Evolutionary conservation across 805 yeast species (phyloP).

Genomic region (Wickerhamiella qilinensis): DNA sequence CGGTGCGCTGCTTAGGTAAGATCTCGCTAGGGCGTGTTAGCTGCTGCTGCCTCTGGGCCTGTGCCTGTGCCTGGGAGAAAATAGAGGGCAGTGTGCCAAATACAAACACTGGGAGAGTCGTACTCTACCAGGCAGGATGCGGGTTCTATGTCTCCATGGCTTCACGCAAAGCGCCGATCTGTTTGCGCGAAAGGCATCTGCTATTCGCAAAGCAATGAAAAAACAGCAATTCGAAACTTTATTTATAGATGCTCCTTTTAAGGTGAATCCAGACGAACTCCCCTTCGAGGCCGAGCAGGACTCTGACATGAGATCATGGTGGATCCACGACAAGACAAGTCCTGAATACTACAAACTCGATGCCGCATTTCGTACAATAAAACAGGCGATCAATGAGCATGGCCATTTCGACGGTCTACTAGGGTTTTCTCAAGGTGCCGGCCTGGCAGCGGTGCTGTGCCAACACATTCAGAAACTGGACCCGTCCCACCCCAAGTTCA

Average conservation of each 20-base stretch:
- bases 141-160: slow-evolving; percentile 80
- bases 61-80: too few species aligned
- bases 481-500: slow-evolving; percentile 35
- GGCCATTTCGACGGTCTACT: slow-evolving; percentile 80
- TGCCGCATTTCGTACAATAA: slow-evolving; percentile 34
- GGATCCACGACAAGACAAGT: slow-evolving; percentile 31
- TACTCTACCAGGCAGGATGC: too few species aligned
- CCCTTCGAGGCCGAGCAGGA: slow-evolving; percentile 39
- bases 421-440: slow-evolving; percentile 94
- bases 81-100: too few species aligned
- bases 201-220: slow-evolving; percentile 61
- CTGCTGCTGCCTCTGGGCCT: too few species aligned
- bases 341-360: slow-evolving; percentile 21
- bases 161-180: slow-evolving; percentile 58
- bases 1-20: too few species aligned
- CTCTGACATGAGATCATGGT: slow-evolving; percentile 51
- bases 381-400: slow-evolving; percentile 38
- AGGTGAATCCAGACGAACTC: slow-evolving; percentile 49
- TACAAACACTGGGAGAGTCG: too few species aligned
- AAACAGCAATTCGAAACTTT: slow-evolving; percentile 51
- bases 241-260: slow-evolving; percentile 66
- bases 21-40: too few species aligned
- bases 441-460: slow-evolving; percentile 56
- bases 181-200: slow-evolving; percentile 80
- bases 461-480: slow-evolving; percentile 40